Base-by-base conservation (phyloP, 2,329 filamentous ascomycete species). In the Monosporascus sp. region DNA sequence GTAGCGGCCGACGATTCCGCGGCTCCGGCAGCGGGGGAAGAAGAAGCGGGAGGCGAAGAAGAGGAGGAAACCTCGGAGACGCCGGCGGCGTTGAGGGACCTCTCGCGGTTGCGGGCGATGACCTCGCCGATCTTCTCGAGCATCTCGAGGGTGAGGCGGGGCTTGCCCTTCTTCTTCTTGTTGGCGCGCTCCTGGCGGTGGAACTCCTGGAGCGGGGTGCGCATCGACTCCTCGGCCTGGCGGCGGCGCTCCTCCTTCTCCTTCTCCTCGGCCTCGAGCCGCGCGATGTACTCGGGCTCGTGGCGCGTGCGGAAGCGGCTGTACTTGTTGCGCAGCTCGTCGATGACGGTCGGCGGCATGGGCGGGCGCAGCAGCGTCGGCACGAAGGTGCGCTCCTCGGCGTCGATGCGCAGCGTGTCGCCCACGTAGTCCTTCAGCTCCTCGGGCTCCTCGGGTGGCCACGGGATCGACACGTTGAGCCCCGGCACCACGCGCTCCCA, bases 251-350 rank as follows among this genome's bases (percentile, higher is more conserved):
- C 72, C 66, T 76, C 72, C 68, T 72, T 70, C 57, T 69, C 72
- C 28, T 65, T 67, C 44, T 82, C 85, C 68, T 86, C 79, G 55
- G 76, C 72, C 69, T 83, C 76, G 76, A 86, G 87, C 71, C 77
- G 73, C 60, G 76, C 76, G 50, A 92, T 70, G 68, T 87, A 96
- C 69, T 87, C 87, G 46, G 81, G 74, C 58, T 91, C 88, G 73
- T 96, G 90, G 48, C 89, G 79, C 51, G 86, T 91, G 65, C 91
- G 80, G 82, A 92, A 94, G 64, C 81, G 84, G 62, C 86, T 89
- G 79, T 86, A 96, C 68, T 85, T 87, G 76, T 88, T 87, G 67
- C 91, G 81, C 67, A 97, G 78, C 77, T 97, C 93, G 69, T 96
- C 86, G 60, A 96, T 80, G 38, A 97, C 81, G n/a, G 72, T 74